Evolutionary conservation across 805 yeast species (phyloP), one percentile per base, ranked within the genome.

Genomic region (Starmerella riodocensis): DNA sequence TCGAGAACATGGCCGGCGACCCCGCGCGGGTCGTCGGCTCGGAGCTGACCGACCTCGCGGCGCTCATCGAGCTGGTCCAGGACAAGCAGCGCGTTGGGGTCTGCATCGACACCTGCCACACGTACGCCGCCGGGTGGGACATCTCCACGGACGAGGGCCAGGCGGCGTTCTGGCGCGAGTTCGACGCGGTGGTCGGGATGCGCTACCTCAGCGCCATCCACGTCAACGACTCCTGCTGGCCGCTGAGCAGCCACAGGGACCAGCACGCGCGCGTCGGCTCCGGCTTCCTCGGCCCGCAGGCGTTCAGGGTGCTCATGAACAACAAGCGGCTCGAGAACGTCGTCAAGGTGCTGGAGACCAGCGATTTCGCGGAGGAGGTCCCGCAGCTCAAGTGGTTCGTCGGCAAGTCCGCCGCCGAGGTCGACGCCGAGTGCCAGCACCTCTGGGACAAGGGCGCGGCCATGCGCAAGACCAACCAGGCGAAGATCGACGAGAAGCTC

Each of bases 1-100:
- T 91, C 43, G 98, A 91, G 54, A 91, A 88, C 55, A 91, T 91
- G 98, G 95, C 98, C 1, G 98, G 98, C 8, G 93, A 84, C 51
- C 95, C 94, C 3, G 78, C 81, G 46, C 36, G 54, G 7, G 69
- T 88, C 44, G 78, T 91, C 30, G 98, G 97, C 1, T 77, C 88
- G 3, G 66, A 71, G 30, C 61, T 88, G 22, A 74, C 79, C 47
- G 97, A 91, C 53, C 65, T 91, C 34, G 64, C 69, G 22, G 71
- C 69, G 18, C 86, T 91, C 13, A 83, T 91, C 32, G 78, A 72
- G 27, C 54, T 74, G 66, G 71, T 91, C n/a, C 79, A 84, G 1
- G 72, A 85, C 53, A 86, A 86, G 58, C 55, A 61, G 1, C 67
- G 98, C 41, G 77, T 91, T n/a, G 97, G 98, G 4, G 94, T 91